These are phyloP conservation scores for Wallacemonas sp. DNA, from an alignment of 208 protist genomes.

Conservation along the genomic window DNA sequence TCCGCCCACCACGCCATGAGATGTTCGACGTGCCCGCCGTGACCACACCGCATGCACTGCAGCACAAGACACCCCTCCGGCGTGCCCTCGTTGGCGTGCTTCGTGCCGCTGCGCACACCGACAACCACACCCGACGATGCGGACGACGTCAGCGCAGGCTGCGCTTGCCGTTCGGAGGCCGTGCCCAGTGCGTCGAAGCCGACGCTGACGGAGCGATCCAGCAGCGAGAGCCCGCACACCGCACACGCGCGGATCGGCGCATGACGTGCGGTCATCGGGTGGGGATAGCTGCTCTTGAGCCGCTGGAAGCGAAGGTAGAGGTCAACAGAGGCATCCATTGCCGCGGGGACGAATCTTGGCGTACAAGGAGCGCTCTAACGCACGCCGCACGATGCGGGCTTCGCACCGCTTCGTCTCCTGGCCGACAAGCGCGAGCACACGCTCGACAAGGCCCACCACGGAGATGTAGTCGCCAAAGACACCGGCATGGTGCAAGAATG, in stretches of 20 bases:
- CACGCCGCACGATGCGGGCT: constrained; percentile 32
- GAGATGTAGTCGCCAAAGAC: constrained; percentile 9
- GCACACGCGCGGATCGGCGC: constrained; percentile 53
- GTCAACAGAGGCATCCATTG: not conserved
- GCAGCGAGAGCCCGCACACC: constrained; percentile 60
- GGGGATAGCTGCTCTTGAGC: not conserved
- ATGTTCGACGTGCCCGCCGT: constrained; percentile 77
- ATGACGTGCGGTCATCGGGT: constrained; percentile 14
- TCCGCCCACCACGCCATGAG: constrained; percentile 75
- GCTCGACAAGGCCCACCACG: constrained; percentile 30
- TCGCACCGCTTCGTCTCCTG: constrained; percentile 34
- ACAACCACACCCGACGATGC: not conserved
- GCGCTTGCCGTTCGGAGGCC: no score
- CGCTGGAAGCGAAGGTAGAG: constrained; percentile 2
- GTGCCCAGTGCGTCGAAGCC: not conserved
- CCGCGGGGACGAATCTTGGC: not conserved
- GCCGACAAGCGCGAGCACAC: constrained; percentile 25
- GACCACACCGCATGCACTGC: constrained; percentile 69
- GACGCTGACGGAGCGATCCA: constrained; percentile 15
- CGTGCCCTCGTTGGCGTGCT: not conserved
- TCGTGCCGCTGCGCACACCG: constrained; percentile 1
- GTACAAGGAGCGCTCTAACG: constrained; percentile 22
- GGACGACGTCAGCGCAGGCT: not conserved
- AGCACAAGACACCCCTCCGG: constrained; percentile 59
- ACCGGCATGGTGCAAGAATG: constrained; percentile 2